Base-by-base conservation (phyloP, 1,284 basidiomycete genomes). In the Cutaneotrichosporon dermatis region DNA sequence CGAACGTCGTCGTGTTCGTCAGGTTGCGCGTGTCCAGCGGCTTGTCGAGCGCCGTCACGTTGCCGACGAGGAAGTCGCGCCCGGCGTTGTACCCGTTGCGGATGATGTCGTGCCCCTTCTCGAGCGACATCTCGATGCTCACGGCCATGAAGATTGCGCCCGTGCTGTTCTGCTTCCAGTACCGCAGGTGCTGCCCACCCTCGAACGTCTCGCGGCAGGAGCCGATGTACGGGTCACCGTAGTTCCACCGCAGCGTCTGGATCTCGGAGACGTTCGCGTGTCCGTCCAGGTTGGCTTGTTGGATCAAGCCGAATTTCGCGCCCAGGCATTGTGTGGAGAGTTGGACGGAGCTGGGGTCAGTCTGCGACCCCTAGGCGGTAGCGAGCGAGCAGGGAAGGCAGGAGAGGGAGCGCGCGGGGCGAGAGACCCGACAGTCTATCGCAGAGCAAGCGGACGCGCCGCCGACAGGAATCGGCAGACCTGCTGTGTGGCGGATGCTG, bases 121-220 rank as follows among this genome's bases (percentile, higher is more conserved):
- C 76, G 40, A 88, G 80, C 36, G 88, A 84, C 72, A 82, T 74
- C 75, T 93, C 90, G 66, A 88, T 88, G 0, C 88, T 90, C 6
- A 82, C 79, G 1, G 90, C 92, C 79, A 96, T 80, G 74, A 97
- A 97, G 59, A 89, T 82, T 6, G 92, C 92, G 8, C 78, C 62
- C 3, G 80, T 76, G 0, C 87, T 88, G 61, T 88, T 82, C 76
- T 96, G 92, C 1, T 83, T 75, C 89, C 90, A 98, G 76, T 93
- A 94, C 34, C 94, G 84, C 74, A 94, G 86, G 72, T 98, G 94
- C 69, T 89, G 85, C 5, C 94, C 94, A 9, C 94, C 94, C 62
- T 89, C 70, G 52, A 96, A 83, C 2, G 90, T 89, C 77, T 98
- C 92, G 65, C 82, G 80, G 73, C 91, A 92, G 1, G 90, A 85